Conservation (phyloP, 2,329 filamentous ascomycete genomes). For the Capronia americana region DNA sequence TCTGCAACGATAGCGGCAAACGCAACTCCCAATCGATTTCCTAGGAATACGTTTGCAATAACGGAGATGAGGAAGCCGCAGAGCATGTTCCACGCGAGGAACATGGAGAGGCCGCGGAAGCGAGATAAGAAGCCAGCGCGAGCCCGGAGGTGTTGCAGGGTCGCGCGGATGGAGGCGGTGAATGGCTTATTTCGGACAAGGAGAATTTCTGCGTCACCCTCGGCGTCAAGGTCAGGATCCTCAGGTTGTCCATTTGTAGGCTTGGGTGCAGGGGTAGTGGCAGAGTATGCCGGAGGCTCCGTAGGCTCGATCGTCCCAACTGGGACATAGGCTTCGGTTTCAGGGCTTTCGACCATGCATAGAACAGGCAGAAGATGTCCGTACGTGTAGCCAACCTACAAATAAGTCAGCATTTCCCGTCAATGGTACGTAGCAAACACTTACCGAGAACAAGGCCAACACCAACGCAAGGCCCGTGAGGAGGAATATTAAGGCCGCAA, state of each 20-base stretch:
- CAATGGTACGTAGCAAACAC: conserved; percentile 23
- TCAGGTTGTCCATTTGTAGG: conserved; percentile 31
- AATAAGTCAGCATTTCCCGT: conserved; percentile 8
- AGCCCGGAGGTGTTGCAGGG: conserved; percentile 66
- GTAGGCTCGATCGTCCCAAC: conserved; percentile 51
- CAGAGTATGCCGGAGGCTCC: conserved; percentile 43
- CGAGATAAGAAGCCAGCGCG: conserved; percentile 69
- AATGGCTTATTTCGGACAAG: conserved; percentile 63
- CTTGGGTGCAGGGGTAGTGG: conserved; percentile 40
- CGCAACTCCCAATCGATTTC: conserved; percentile 54
- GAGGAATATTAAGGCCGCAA: conserved; percentile 42
- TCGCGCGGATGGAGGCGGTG: conserved; percentile 65
- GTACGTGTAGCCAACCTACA: conserved; percentile 60
- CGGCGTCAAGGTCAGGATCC: conserved; percentile 37
- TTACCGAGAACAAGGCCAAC: conserved; percentile 42
- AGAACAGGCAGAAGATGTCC: conserved; percentile 66
- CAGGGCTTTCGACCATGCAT: conserved; percentile 67
- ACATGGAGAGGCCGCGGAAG: conserved; percentile 70
- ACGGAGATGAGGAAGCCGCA: conserved; percentile 53
- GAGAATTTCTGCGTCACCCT: conserved; percentile 54
- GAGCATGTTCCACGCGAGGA: conserved; percentile 56
- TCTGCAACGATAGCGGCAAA: conserved; percentile 64
- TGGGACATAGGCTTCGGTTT: conserved; percentile 59
- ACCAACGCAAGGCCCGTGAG: conserved; percentile 41
- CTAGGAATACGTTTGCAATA: conserved; percentile 52